A percentile compares a stretch with the other conserved stretches of the same genome.
Conservation (phyloP, 768 basidiomycete species). For the Lactarius indigo region DNA sequence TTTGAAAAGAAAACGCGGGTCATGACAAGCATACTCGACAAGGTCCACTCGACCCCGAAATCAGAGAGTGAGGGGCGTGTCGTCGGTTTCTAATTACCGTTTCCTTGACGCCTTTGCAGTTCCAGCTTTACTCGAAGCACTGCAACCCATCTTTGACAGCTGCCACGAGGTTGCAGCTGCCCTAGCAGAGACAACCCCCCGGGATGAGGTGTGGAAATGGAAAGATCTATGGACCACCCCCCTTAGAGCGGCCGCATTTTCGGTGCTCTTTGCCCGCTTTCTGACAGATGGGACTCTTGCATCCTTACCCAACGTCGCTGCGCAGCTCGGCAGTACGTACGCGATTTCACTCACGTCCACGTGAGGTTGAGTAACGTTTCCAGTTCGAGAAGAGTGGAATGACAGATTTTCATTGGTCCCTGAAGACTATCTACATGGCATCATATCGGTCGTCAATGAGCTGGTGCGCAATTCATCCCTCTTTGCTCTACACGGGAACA, state of each 20-base stretch:
- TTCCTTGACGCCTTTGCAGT: conserved; percentile 41
- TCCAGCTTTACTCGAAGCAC: conserved; percentile 51
- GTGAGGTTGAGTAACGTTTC: neutral
- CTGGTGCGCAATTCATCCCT: conserved; percentile 45
- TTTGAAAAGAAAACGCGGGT: conserved; percentile 72
- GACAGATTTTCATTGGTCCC: conserved; percentile 59
- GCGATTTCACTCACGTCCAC: neutral
- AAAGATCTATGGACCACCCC: conserved; percentile 80
- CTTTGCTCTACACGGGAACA: neutral
- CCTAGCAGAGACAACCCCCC: conserved; percentile 60
- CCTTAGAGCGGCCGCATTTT: conserved; percentile 62
- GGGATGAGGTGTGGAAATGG: conserved; percentile 79
- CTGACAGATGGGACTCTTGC: conserved; percentile 56
- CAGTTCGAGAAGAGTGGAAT: conserved; percentile 53
- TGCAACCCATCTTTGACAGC: conserved; percentile 52
- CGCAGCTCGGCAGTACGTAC: conserved; percentile 64
- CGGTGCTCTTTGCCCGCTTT: conserved; percentile 63
- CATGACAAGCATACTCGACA: conserved; percentile 74
- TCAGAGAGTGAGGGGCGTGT: conserved; percentile 44
- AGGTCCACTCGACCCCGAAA: conserved; percentile 70
- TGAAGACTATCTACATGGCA: conserved; percentile 80
- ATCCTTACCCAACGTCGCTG: conserved; percentile 48
- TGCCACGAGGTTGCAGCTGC: conserved; percentile 49
- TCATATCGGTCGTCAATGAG: conserved; percentile 78
- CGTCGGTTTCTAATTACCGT: neutral